phyloP scores from a whole-genome alignment of 2,329 filamentous ascomycete species.

The Aspergillus sp. region DNA sequence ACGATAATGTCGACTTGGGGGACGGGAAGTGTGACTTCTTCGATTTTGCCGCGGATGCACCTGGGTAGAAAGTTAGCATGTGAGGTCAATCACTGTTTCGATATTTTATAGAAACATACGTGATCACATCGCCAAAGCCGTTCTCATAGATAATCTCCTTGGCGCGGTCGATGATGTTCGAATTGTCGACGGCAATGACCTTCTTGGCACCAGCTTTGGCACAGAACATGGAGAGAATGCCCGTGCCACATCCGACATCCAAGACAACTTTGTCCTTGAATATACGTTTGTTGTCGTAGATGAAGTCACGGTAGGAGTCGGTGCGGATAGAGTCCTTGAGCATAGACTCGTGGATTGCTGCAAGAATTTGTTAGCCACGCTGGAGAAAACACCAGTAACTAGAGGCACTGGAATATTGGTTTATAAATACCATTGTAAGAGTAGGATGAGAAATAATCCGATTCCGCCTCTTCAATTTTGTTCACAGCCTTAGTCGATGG shows the following conservation, averaged over 20 bases:
- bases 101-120: slow-evolving; percentile 30
- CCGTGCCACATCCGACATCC: slow-evolving; percentile 79
- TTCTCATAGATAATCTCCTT: slow-evolving; percentile 79
- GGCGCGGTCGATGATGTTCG: slow-evolving; percentile 79
- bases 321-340: slow-evolving; percentile 83
- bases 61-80: slow-evolving; percentile 19
- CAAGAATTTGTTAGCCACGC: slow-evolving; percentile 1
- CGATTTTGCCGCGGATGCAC: slow-evolving; percentile 75
- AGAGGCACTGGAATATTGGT: background rate
- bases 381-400: background rate
- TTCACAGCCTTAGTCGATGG: slow-evolving; percentile 22
- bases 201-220: slow-evolving; percentile 77
- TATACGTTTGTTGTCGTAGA: slow-evolving; percentile 81
- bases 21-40: slow-evolving; percentile 73
- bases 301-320: slow-evolving; percentile 88
- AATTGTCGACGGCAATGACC: slow-evolving; percentile 88
- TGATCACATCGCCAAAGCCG: slow-evolving; percentile 63
- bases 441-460: slow-evolving; percentile 58
- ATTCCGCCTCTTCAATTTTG: slow-evolving; percentile 46
- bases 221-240: slow-evolving; percentile 90
- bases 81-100: background rate
- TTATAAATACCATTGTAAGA: slow-evolving; percentile 54
- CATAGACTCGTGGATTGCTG: slow-evolving; percentile 93
- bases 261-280: slow-evolving; percentile 81
- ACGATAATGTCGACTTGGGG: slow-evolving; percentile 86